Conservation (phyloP, 352 stramenopile species). For the Phytophthora tentaculata region DNA sequence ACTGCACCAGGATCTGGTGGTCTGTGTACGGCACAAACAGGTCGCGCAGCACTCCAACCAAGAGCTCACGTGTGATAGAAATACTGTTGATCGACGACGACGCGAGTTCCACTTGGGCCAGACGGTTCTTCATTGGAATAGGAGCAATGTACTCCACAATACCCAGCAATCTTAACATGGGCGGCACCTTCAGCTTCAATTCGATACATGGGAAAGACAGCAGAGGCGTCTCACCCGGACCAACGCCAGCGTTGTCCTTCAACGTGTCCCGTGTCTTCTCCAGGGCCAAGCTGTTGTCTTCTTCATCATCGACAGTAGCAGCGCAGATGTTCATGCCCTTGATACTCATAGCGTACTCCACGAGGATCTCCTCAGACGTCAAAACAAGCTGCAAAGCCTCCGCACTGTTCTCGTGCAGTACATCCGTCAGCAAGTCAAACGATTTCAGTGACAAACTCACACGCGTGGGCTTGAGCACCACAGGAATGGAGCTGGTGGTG, state of each 20-base stretch:
- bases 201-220: slow-evolving; percentile 48
- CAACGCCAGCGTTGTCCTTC: slow-evolving; percentile 34
- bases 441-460: slow-evolving; percentile 41
- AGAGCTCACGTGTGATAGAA: slow-evolving; percentile 48
- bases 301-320: slow-evolving; percentile 35
- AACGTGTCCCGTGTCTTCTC: slow-evolving; percentile 32
- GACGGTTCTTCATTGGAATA: slow-evolving; percentile 50
- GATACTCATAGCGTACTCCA: slow-evolving; percentile 55
- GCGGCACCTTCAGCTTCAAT: slow-evolving; percentile 58
- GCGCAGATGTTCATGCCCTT: slow-evolving; percentile 58
- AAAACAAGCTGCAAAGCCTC: slow-evolving; percentile 58
- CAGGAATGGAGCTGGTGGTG: slow-evolving; percentile 34
- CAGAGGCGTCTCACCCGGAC: slow-evolving; percentile 37
- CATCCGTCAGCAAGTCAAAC: slow-evolving; percentile 48
- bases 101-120: slow-evolving; percentile 48
- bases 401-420: slow-evolving; percentile 51
- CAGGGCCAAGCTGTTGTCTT: slow-evolving; percentile 17
- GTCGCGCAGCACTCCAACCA: slow-evolving; percentile 56
- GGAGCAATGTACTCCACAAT: slow-evolving; percentile 66
- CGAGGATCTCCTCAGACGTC: slow-evolving; percentile 54
- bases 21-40: slow-evolving; percentile 66
- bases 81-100: slow-evolving; percentile 48
- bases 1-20: slow-evolving; percentile 57
- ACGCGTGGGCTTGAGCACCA: slow-evolving; percentile 41
- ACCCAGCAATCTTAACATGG: slow-evolving; percentile 58